Evolutionary conservation across 2,329 filamentous ascomycete species (phyloP), one percentile per base, ranked within the genome.

Genomic region (Fusarium anguioides): DNA sequence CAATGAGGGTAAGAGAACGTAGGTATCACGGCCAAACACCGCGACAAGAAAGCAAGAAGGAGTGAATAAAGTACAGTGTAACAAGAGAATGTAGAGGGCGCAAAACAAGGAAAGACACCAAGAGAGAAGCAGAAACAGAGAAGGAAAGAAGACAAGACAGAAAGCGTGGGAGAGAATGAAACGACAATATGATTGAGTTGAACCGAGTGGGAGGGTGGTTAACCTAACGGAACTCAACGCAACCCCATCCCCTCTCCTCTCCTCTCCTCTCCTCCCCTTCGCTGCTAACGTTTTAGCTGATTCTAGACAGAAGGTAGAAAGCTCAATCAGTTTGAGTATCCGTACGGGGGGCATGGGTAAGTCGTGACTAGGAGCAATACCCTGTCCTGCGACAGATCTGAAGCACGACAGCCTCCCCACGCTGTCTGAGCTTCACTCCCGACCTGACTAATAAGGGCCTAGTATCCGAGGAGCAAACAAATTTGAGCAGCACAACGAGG

Each of bases 311-410:
- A 63, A 66, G 39, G 55, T 58, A 39, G 53, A 63, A 50, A 48
- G 57, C 54, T 65, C 61, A 58, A 54, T 59, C 27, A 29, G 27
- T 12, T 54, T 46, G 52, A 64, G 56, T 60, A 23, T 45, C 15
- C 15, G 15, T 33, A 33, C 31, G 40, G 52, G 24, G 64, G 68
- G 61, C 66, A 66, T 60, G 66, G 69, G 62, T 58, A 27, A 54
- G 46, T 45, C 26, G 50, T 45, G 14, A 26, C 49, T 42, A 42
- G 60, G 60, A 55, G 39, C 39, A 31, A 64, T 70, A 74, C 80
- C 80, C 75, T 79, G 77, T 79, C 72, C 77, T 83, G 81, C 76
- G 79, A 83, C 82, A 81, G 72, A 77, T 77, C 75, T 83, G 82
- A 83, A 73, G 82, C 82, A 83, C 70, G 60, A 73, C 64, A 68